phyloP scores from a whole-genome alignment of 345 rosid species.

The Erucastrum elatum region DNA sequence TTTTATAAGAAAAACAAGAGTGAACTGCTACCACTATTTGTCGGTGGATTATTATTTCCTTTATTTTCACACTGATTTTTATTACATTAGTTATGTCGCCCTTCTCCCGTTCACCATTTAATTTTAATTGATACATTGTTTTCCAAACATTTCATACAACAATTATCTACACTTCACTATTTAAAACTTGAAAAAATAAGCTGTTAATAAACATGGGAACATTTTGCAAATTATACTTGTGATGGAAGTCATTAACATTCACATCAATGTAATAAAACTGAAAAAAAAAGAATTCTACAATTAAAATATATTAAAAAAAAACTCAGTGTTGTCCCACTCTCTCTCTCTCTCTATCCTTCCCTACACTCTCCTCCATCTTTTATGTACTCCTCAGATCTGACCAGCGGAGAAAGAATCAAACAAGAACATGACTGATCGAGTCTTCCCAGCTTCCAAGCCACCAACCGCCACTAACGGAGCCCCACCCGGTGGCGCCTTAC shows the following conservation, averaged over 20 bases:
- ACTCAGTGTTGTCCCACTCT: background rate
- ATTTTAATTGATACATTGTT: background rate
- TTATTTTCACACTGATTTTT: background rate
- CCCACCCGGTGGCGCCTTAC: background rate
- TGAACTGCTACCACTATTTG: conserved; percentile 38
- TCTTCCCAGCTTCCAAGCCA: conserved; percentile 72
- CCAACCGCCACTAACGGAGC: conserved; percentile 29
- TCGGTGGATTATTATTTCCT: conserved; percentile 28
- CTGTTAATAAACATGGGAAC: background rate
- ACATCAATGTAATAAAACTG: conserved; percentile 12
- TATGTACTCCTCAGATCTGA: conserved; percentile 37
- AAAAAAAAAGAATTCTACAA: background rate
- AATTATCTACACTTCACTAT: background rate
- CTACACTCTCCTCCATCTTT: background rate
- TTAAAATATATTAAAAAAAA: background rate
- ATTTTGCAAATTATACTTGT: background rate
- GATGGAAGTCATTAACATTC: conserved; percentile 28
- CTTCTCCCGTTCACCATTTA: background rate
- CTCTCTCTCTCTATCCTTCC: background rate
- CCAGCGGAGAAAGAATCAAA: conserved; percentile 13
- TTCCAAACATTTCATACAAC: background rate
- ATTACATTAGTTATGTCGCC: background rate
- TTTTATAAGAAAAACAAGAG: background rate
- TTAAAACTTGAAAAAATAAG: background rate
- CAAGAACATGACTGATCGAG: conserved; percentile 52